Evolutionary conservation across 306 rosid species (phyloP).

Genomic region (Quercus alba): DNA sequence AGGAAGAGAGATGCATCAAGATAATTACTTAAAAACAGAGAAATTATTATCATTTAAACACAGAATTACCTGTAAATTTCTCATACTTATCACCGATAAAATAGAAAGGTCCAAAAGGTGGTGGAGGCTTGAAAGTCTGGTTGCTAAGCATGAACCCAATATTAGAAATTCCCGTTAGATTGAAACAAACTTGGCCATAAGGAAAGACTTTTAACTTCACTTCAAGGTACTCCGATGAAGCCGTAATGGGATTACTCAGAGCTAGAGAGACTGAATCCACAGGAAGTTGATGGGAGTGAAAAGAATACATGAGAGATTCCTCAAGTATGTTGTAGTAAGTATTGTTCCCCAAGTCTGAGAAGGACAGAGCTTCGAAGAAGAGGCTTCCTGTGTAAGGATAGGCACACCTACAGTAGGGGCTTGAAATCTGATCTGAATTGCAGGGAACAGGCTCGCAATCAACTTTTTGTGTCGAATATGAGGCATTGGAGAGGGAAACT

Average conservation of each 20-base stretch:
- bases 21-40: no score
- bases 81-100: no score
- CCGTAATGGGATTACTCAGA: background rate
- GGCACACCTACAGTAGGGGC: conserved; percentile 23
- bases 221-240: conserved; percentile 16
- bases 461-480: no score
- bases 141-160: conserved; percentile 34
- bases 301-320: background rate
- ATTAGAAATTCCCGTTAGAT: background rate
- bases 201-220: conserved; percentile 29
- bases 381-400: conserved; percentile 27
- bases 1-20: background rate
- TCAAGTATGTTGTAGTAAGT: conserved; percentile 13
- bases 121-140: conserved; percentile 28
- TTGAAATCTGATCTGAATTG: background rate
- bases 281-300: background rate
- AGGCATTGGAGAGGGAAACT: no score
- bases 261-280: conserved; percentile 17
- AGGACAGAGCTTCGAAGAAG: conserved; percentile 23
- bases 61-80: no score
- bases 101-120: conserved; percentile 23
- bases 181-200: conserved; percentile 17
- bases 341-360: background rate
- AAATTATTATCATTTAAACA: background rate
- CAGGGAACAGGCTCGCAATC: background rate